Evolutionary conservation across 345 rosid genomes (phyloP), one percentile per base, ranked within the genome.

Genomic region (Acer saccharum): DNA sequence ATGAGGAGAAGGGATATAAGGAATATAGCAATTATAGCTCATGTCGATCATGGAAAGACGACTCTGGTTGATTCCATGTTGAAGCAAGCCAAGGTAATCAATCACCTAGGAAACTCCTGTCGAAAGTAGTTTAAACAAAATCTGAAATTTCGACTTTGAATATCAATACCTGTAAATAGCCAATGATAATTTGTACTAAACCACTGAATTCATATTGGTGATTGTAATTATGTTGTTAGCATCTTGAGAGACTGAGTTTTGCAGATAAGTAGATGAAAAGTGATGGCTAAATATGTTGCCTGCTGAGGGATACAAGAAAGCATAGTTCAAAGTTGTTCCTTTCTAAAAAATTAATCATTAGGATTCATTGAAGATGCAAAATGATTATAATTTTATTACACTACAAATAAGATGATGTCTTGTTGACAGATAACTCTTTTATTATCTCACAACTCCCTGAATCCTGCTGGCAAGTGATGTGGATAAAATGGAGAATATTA

Each of bases 51-150:
- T 77, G 99, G 99, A 2, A 95, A 95, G 87, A 95, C 99, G 2
- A 95, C 99, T 81, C 79, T 95, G 88, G 97, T 95, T 61, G 99
- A 95, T 82, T 86, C 99, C n/a, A 93, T 95, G 99, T 87, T 95
- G 75, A 89, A 78, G 86, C 99, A 95, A 85, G 88, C 99, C 23
- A 93, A 95, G 97, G 99, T 92, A 83, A 77, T 41, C 35, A 32
- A 32, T 35, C 6, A 16, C 21, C 8, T 35, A 35, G 0, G 6
- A 35, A 35, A 35, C 39, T 35, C 39, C 39, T 35, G 39, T 35
- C 6, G 39, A 35, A 35, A 0, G 5, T 32, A 32, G 35, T 32
- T 32, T 32, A 32, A 32, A 32, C 4, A 6, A 32, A 32, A 32
- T 32, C 35, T 32, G 35, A 35, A 35, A 4, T 35, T 35, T 4